Conservation (phyloP, 2,329 filamentous ascomycete species). For the Cordyceps cicadae region DNA sequence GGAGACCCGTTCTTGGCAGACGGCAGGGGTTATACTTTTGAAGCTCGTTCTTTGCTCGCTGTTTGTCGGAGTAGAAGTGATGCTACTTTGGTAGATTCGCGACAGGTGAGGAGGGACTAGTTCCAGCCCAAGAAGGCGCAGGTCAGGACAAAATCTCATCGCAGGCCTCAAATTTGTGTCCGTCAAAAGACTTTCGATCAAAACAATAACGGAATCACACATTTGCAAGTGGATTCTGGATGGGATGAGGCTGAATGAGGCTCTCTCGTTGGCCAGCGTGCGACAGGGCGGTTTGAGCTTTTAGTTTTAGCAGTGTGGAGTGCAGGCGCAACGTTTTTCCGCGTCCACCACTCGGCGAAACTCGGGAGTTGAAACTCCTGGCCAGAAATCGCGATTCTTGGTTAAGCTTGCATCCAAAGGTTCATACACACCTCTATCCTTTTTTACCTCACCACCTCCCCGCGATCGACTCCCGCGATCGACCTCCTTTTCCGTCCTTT, state of each 20-base stretch:
- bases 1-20: no score
- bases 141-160: neutral
- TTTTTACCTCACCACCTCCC: neutral
- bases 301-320: neutral
- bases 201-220: neutral
- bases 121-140: neutral
- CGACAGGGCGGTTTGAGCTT: neutral
- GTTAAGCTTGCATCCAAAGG: conserved; percentile 7
- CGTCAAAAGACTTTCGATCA: neutral
- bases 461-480: conserved; percentile 11
- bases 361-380: conserved; percentile 12
- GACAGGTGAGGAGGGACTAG: no score
- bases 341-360: conserved; percentile 13
- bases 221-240: neutral
- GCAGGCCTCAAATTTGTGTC: neutral
- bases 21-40: no score
- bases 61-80: no score
- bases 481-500: conserved; percentile 11
- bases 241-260: neutral
- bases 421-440: neutral
- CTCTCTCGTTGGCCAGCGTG: neutral
- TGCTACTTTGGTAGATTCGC: no score
- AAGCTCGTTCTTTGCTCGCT: no score
- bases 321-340: conserved; percentile 12
- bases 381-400: conserved; percentile 12